A percentile compares a stretch with the other conserved stretches of the same genome.
These are phyloP conservation scores for Boletus reticulatus DNA, from an alignment of 768 basidiomycete genomes.

Conservation along the genomic window DNA sequence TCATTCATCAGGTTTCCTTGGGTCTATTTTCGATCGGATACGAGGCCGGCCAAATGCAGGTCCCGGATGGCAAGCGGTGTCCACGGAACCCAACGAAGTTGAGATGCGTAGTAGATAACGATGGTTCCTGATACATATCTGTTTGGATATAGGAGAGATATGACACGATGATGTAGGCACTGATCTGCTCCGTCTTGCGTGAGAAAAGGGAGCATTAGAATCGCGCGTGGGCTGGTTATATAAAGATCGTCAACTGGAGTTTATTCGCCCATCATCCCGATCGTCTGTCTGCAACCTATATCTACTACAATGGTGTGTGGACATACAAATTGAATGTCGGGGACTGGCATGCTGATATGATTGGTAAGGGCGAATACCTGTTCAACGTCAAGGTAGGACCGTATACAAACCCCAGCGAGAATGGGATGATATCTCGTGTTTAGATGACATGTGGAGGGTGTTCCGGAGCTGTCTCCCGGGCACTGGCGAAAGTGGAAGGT, in stretches of 20 bases:
- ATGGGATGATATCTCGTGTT: neutral
- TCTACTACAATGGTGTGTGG: slow-evolving; percentile 22
- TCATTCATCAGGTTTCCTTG: slow-evolving; percentile 37
- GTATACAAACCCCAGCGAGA: neutral
- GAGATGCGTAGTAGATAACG: slow-evolving; percentile 43
- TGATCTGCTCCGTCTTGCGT: neutral
- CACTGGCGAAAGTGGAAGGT: slow-evolving; percentile 61
- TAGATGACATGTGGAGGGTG: slow-evolving; percentile 90
- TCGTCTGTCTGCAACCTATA: slow-evolving; percentile 1
- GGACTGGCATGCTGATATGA: slow-evolving; percentile 1
- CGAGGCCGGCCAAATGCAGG: slow-evolving; percentile 51
- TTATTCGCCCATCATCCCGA: neutral
- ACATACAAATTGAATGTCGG: neutral
- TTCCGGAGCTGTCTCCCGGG: slow-evolving; percentile 77
- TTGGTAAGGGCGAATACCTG: slow-evolving; percentile 46
- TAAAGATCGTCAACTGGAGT: slow-evolving; percentile 1
- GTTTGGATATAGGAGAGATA: neutral
- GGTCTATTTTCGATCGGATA: slow-evolving; percentile 44
- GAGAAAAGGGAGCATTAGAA: too few species aligned
- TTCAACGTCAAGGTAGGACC: slow-evolving; percentile 76
- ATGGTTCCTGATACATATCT: neutral
- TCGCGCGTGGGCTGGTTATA: neutral
- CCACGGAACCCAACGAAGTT: slow-evolving; percentile 63
- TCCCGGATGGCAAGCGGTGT: slow-evolving; percentile 76
- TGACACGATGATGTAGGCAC: too few species aligned